These are phyloP conservation scores for Gossypium stocksii DNA, from an alignment of 345 rosid species.

Conservation along the genomic window DNA sequence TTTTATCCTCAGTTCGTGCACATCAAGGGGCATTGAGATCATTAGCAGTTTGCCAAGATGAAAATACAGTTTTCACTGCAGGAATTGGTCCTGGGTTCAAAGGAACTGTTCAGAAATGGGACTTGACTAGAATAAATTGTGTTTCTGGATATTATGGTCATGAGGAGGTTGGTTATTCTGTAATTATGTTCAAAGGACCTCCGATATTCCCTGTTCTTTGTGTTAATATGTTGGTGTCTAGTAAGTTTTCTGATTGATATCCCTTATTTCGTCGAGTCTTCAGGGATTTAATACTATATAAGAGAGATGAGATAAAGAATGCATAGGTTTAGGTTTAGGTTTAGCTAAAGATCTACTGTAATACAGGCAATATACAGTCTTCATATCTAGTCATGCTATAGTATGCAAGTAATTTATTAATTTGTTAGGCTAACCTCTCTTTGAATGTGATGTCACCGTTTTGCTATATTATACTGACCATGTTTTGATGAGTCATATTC, in stretches of 20 bases:
- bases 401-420: background rate
- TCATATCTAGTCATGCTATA: background rate
- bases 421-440: background rate
- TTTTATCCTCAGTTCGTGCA: conserved; percentile 68
- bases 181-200: conserved; percentile 10
- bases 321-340: background rate
- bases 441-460: background rate
- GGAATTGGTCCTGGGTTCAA: conserved; percentile 87
- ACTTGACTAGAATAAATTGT: conserved; percentile 69
- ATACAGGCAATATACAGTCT: background rate
- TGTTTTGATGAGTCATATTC: background rate
- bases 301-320: background rate
- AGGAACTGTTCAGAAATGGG: conserved; percentile 95
- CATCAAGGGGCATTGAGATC: conserved; percentile 86
- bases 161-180: conserved; percentile 71
- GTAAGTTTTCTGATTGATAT: conserved; percentile 3
- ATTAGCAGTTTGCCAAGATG: conserved; percentile 76
- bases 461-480: background rate
- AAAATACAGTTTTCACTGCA: conserved; percentile 78
- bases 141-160: conserved; percentile 84
- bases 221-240: conserved; percentile 7
- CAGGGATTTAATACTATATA: background rate
- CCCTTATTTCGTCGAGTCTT: background rate
- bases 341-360: background rate
- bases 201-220: conserved; percentile 4